A percentile compares a stretch with the other conserved stretches of the same genome.
Evolutionary conservation across 306 rosid species (phyloP).

Genomic region (Dryas drummondii): DNA sequence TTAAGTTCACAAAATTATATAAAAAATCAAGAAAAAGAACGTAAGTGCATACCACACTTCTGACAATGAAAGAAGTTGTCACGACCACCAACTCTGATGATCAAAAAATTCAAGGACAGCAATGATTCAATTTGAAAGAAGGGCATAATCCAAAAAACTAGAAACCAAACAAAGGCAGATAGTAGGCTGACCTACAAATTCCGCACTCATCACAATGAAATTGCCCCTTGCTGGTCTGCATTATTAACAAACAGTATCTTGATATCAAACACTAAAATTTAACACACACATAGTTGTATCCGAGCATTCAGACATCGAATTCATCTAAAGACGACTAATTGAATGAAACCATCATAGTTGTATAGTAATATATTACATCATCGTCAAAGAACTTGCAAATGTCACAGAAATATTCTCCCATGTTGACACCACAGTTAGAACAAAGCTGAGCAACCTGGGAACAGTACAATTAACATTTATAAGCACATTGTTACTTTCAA

Average conservation of each 20-base stretch:
- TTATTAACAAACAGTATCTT: slow-evolving; percentile 10
- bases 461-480: not conserved
- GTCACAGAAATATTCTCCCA: slow-evolving; percentile 68
- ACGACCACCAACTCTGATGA: slow-evolving; percentile 56
- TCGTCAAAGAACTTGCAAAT: slow-evolving; percentile 72
- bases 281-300: not conserved
- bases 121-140: slow-evolving; percentile 7
- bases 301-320: slow-evolving; percentile 4
- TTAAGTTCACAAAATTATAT: not conserved
- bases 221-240: slow-evolving; percentile 57
- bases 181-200: slow-evolving; percentile 60
- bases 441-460: slow-evolving; percentile 61
- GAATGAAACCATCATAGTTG: not conserved
- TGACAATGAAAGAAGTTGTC: slow-evolving; percentile 65
- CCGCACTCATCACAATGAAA: slow-evolving; percentile 79
- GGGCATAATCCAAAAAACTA: slow-evolving; percentile 4
- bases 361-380: slow-evolving; percentile 34
- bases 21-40: slow-evolving; percentile 14
- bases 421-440: slow-evolving; percentile 57
- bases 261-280: slow-evolving; percentile 7
- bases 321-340: not conserved
- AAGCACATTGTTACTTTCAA: not conserved
- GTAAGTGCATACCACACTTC: slow-evolving; percentile 50
- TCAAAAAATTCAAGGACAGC: slow-evolving; percentile 8
- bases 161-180: slow-evolving; percentile 7